These are phyloP conservation scores for Cyberlindnera xylosilytica DNA, from an alignment of 805 yeast genomes.

Conservation along the genomic window DNA sequence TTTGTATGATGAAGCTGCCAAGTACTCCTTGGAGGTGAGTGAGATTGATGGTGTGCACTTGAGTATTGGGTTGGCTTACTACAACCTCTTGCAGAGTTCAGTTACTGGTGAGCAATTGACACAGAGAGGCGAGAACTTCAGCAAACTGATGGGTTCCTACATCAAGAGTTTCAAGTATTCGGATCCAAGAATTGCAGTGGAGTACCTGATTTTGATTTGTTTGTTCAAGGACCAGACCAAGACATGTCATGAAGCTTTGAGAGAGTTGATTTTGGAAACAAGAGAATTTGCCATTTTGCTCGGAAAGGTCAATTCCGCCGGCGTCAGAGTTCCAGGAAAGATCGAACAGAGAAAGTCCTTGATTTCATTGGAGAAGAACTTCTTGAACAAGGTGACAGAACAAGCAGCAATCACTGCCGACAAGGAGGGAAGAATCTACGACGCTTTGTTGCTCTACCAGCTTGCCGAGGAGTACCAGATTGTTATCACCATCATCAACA, in stretches of 20 bases:
- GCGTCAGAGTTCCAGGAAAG: slow-evolving; percentile 76
- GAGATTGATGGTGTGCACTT: slow-evolving; percentile 89
- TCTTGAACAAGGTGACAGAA: slow-evolving; percentile 69
- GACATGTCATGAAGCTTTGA: slow-evolving; percentile 71
- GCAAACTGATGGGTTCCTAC: slow-evolving; percentile 72
- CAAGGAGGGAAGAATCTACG: slow-evolving; percentile 85
- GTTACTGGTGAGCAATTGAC: slow-evolving; percentile 30
- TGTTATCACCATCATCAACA: slow-evolving; percentile 71
- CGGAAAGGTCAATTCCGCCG: slow-evolving; percentile 81
- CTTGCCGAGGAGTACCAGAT: slow-evolving; percentile 83
- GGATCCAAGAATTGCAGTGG: slow-evolving; percentile 90
- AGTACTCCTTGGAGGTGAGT: slow-evolving; percentile 54
- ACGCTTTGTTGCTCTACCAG: slow-evolving; percentile 82
- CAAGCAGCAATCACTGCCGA: slow-evolving; percentile 84
- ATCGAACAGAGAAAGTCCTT: slow-evolving; percentile 74
- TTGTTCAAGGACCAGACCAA: slow-evolving; percentile 47
- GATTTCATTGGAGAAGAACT: slow-evolving; percentile 59
- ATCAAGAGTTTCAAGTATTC: slow-evolving; percentile 78
- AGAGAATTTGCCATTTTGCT: slow-evolving; percentile 77
- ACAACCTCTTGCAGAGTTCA: slow-evolving; percentile 60
- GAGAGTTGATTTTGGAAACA: slow-evolving; percentile 82
- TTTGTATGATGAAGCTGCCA: slow-evolving; percentile 75
- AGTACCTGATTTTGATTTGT: slow-evolving; percentile 73
- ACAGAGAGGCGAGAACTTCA: slow-evolving; percentile 41
- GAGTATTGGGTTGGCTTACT: slow-evolving; percentile 75